Percentiles rank a stretch among this genome's conserved stretches.
Evolutionary conservation across 2,329 filamentous ascomycete genomes (phyloP).

Genomic region (Pseudocercospora fijiensis): DNA sequence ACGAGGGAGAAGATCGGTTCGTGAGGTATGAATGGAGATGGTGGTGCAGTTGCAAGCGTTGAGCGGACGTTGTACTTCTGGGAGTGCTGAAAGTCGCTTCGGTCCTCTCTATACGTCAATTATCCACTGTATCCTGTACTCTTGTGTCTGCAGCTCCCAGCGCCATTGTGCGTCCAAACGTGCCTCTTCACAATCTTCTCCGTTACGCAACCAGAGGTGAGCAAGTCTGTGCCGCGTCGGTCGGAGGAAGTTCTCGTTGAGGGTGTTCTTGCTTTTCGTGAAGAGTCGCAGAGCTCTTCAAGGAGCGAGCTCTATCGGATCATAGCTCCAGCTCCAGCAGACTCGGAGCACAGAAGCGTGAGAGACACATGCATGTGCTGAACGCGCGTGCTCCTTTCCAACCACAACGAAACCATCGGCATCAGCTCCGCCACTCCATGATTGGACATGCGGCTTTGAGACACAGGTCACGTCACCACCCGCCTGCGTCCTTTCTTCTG

Average conservation of each 20-base stretch:
- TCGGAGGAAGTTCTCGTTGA: neutral
- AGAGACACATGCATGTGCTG: neutral
- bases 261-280: neutral
- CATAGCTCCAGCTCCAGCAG: neutral
- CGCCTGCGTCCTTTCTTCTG: neutral
- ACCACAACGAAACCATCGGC: neutral
- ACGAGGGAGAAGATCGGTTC: constrained; percentile 25
- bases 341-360: neutral
- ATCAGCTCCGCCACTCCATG: neutral
- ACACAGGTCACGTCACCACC: neutral
- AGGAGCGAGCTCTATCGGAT: too few relatives aligned
- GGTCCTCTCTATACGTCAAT: neutral
- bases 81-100: neutral
- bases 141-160: neutral
- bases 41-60: neutral
- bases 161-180: neutral
- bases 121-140: neutral
- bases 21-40: neutral
- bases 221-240: neutral
- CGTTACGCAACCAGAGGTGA: neutral
- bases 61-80: neutral
- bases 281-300: too few relatives aligned
- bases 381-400: neutral
- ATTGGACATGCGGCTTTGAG: neutral
- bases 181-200: neutral